Conservation (phyloP, 768 basidiomycete genomes). For the Kwoniella dendrophila region DNA sequence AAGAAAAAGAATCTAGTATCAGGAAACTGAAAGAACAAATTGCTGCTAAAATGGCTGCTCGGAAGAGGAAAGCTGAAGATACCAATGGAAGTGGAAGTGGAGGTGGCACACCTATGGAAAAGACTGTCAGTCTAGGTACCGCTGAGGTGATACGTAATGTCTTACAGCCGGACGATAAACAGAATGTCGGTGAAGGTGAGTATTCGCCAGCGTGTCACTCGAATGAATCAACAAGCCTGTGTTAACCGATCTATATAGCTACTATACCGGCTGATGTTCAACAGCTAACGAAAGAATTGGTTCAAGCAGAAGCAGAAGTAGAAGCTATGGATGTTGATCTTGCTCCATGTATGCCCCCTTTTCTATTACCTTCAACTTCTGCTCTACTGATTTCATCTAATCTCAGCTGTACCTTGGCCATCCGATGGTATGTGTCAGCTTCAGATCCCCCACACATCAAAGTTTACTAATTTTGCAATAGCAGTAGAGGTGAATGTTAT, state of each 20-base stretch:
- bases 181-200: conserved; percentile 9
- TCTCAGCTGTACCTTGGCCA: background rate
- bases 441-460: too few species aligned
- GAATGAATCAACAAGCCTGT: background rate
- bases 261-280: conserved; percentile 16
- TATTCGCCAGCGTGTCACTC: background rate
- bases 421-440: background rate
- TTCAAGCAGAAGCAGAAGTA: conserved; percentile 19
- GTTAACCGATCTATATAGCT: conserved; percentile 4
- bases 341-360: background rate
- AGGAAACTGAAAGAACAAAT: conserved; percentile 41
- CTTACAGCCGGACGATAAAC: background rate
- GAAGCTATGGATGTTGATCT: conserved; percentile 22
- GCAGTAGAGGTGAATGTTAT: too few species aligned
- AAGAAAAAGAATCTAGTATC: conserved; percentile 46
- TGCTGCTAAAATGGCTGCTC: conserved; percentile 33
- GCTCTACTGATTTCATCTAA: background rate
- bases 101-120: conserved; percentile 1
- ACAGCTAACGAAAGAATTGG: conserved; percentile 17
- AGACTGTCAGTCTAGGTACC: background rate
- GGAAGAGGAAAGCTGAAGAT: conserved; percentile 2
- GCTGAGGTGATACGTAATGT: background rate
- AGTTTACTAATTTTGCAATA: too few species aligned
- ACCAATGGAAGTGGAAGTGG: too few species aligned
- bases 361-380: background rate